These are phyloP conservation scores for Chrysophaeum taylorii DNA, from an alignment of 352 stramenopile genomes.

Conservation along the genomic window DNA sequence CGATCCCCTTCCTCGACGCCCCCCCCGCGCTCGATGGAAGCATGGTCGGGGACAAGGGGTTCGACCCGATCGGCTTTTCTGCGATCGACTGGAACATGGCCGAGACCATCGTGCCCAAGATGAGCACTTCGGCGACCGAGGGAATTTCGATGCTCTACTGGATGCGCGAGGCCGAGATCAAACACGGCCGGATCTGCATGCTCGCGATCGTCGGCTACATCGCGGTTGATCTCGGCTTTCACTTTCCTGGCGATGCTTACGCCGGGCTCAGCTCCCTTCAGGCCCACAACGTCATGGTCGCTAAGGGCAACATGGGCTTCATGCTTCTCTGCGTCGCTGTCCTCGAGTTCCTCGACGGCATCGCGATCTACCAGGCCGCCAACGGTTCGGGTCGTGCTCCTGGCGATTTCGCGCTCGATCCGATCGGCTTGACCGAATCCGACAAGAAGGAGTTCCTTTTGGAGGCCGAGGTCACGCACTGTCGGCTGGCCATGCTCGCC, in stretches of 20 bases:
- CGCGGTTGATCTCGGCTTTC: constrained; percentile 38
- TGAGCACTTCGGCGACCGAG: constrained; percentile 16
- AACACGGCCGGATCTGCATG: constrained; percentile 58
- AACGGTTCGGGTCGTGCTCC: constrained; percentile 51
- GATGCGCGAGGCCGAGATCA: constrained; percentile 58
- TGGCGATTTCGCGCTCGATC: constrained; percentile 49
- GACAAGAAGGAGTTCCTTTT: not conserved
- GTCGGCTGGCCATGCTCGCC: constrained; percentile 20
- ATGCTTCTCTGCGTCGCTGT: constrained; percentile 45
- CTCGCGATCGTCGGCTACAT: constrained; percentile 55
- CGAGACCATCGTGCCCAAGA: not conserved
- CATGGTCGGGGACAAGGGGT: constrained; percentile 32
- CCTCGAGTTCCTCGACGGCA: constrained; percentile 46
- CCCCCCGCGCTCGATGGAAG: not conserved
- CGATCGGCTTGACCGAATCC: constrained; percentile 33
- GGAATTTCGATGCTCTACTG: constrained; percentile 55
- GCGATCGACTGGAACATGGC: constrained; percentile 9
- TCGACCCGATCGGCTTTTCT: constrained; percentile 58
- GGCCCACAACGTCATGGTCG: constrained; percentile 52
- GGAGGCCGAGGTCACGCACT: constrained; percentile 14
- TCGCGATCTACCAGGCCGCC: constrained; percentile 50
- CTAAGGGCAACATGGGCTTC: constrained; percentile 51
- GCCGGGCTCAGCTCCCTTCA: not conserved
- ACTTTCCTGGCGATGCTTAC: constrained; percentile 20
- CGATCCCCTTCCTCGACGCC: constrained; percentile 7